Conservation (phyloP, 768 basidiomycete genomes). For the Amanita rubescens region DNA sequence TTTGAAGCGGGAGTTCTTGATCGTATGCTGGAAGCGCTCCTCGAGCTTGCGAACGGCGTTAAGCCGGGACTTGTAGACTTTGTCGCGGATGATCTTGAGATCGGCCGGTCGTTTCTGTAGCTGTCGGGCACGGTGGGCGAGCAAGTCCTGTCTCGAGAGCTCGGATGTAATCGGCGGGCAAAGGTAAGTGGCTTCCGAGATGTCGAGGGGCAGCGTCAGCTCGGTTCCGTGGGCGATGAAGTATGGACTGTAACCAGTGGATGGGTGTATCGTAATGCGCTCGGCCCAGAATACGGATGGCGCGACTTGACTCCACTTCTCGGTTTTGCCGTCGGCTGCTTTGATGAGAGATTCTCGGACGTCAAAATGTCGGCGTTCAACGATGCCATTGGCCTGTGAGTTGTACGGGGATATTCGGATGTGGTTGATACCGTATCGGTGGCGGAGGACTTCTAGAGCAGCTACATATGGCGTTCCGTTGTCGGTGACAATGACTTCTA, state of each 20-base stretch:
- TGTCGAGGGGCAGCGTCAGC: conserved; percentile 25
- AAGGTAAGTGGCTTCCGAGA: conserved; percentile 16
- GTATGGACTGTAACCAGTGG: conserved; percentile 16
- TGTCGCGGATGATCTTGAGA: conserved; percentile 11
- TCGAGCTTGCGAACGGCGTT: conserved; percentile 19
- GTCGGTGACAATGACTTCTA: too few relatives aligned
- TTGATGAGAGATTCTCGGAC: conserved; percentile 25
- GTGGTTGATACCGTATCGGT: conserved; percentile 24
- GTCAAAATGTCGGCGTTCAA: conserved; percentile 24
- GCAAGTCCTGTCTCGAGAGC: background rate
- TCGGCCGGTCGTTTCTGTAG: conserved; percentile 19
- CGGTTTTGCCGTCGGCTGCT: conserved; percentile 19
- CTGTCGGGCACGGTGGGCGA: conserved; percentile 10
- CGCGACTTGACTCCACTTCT: conserved; percentile 22
- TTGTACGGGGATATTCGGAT: conserved; percentile 36
- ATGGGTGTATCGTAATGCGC: conserved; percentile 20
- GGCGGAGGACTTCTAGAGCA: conserved; percentile 11
- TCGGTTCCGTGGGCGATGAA: conserved; percentile 21
- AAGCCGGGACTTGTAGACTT: conserved; percentile 13
- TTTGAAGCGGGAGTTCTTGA: conserved; percentile 18
- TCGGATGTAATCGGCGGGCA: background rate
- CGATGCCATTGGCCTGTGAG: conserved; percentile 28
- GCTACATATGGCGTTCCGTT: conserved; percentile 14
- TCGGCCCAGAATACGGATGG: conserved; percentile 26
- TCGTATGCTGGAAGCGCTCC: conserved; percentile 9